Evolutionary conservation across 345 rosid species (phyloP).

Genomic region (Citrus australasica): DNA sequence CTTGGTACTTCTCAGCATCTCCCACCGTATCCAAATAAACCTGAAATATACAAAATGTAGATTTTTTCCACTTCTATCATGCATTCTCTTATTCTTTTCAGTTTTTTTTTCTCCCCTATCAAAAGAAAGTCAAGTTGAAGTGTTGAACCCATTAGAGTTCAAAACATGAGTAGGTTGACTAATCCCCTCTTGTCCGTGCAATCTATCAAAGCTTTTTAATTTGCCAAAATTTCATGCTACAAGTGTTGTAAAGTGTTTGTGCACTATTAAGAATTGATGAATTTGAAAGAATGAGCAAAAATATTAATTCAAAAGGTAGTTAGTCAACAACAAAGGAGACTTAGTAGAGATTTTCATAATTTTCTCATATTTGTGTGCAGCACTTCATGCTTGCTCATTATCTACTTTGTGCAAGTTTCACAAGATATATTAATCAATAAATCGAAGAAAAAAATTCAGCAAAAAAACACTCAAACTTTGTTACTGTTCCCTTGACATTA

Average conservation of each 20-base stretch:
- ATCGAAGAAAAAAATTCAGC: not conserved
- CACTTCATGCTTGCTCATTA: not conserved
- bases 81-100: not conserved
- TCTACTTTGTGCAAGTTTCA: not conserved
- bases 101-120: not conserved
- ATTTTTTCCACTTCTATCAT: not conserved
- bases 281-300: not conserved
- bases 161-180: not conserved
- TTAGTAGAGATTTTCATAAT: not conserved
- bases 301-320: not conserved
- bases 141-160: not conserved
- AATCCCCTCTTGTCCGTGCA: not conserved
- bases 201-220: not conserved
- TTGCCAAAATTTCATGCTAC: not conserved
- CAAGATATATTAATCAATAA: not conserved
- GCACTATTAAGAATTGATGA: not conserved
- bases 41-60: constrained; percentile 33
- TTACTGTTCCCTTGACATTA: not conserved
- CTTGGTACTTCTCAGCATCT: constrained; percentile 83
- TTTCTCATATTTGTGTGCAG: not conserved
- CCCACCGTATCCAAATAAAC: constrained; percentile 91
- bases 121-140: no score
- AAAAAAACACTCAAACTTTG: not conserved
- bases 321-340: not conserved
- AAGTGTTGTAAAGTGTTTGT: no score